These are phyloP conservation scores for Talaromyces amestolkiae DNA, from an alignment of 2,329 filamentous ascomycete species.

Conservation along the genomic window DNA sequence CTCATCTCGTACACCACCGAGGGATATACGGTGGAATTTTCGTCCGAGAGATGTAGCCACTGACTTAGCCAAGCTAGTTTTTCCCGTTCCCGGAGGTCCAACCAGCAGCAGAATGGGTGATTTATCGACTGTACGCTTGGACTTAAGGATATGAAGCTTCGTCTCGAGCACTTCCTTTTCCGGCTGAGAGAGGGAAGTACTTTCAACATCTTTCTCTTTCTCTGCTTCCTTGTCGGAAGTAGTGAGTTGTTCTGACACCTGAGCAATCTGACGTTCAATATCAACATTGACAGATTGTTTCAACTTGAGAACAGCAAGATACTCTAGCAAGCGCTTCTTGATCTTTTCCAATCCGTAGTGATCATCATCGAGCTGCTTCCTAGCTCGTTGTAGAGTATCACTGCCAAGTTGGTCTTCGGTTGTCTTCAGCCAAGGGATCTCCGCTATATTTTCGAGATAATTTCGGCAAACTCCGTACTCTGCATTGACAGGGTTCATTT, in stretches of 20 bases:
- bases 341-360: conserved; percentile 96
- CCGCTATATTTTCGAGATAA: conserved; percentile 88
- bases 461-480: conserved; percentile 93
- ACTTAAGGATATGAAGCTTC: conserved; percentile 72
- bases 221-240: conserved; percentile 37
- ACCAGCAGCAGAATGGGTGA: conserved; percentile 92
- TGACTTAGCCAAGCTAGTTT: conserved; percentile 91
- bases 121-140: conserved; percentile 86
- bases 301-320: conserved; percentile 89
- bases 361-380: conserved; percentile 89
- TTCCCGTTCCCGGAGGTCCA: conserved; percentile 90
- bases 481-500: conserved; percentile 94
- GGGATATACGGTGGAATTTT: conserved; percentile 95
- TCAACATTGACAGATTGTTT: conserved; percentile 88
- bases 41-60: conserved; percentile 87
- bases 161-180: conserved; percentile 51
- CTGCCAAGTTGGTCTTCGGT: conserved; percentile 84
- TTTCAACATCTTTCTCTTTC: conserved; percentile 53
- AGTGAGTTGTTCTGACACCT: conserved; percentile 42
- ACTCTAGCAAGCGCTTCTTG: conserved; percentile 93
- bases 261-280: conserved; percentile 70
- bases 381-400: conserved; percentile 73
- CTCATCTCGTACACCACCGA: conserved; percentile 92
- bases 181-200: conserved; percentile 48
- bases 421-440: conserved; percentile 85